Conservation (phyloP, 208 protist genomes). For the Novymonas esmeraldas region DNA sequence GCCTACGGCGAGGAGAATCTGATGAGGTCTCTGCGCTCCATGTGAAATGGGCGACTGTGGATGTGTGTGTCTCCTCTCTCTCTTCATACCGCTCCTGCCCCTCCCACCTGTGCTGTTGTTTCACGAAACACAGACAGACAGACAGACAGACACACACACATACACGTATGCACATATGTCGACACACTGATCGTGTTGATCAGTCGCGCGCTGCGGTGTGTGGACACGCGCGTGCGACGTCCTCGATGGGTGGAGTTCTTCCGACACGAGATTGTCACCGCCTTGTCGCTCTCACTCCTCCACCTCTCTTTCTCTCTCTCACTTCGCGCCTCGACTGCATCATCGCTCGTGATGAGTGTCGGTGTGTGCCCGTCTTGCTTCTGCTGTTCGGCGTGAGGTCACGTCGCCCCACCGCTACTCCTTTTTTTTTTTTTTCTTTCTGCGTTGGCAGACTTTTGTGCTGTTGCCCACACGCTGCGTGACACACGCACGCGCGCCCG, state of each 20-base stretch:
- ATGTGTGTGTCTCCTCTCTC: neutral
- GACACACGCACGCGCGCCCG: no score
- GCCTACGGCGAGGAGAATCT: conserved; percentile 3
- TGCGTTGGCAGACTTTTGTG: neutral
- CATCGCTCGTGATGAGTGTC: no score
- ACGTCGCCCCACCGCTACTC: neutral
- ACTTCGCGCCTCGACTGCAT: neutral
- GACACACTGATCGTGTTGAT: no score
- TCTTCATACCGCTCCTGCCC: neutral
- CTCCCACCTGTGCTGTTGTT: neutral
- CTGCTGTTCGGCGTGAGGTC: no score
- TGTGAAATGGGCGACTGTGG: neutral
- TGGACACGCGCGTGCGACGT: no score
- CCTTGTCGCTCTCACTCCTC: no score
- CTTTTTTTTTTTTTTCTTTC: neutral
- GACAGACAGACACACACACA: no score
- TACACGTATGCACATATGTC: no score
- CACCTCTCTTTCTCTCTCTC: conserved; percentile 1
- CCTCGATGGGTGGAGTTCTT: no score
- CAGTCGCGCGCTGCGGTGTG: no score
- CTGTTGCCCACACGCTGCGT: neutral
- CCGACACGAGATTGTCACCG: no score
- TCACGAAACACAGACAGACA: neutral
- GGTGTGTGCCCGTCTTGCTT: no score
- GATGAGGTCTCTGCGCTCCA: neutral